Base-by-base conservation (phyloP, 2,329 filamentous ascomycete species). In the Talaromyces sp. region DNA sequence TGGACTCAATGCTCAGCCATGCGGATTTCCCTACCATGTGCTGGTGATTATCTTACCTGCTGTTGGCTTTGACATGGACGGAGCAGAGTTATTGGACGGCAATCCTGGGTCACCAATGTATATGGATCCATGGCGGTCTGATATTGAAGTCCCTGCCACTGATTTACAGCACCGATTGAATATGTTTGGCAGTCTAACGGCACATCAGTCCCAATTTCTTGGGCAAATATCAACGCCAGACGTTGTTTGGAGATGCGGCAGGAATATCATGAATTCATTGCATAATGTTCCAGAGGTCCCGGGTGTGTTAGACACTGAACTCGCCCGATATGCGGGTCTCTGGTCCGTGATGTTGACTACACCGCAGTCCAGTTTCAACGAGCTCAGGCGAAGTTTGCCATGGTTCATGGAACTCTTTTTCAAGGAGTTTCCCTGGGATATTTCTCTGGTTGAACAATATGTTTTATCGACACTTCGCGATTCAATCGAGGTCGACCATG, bases 11-110 rank as follows among this genome's bases (percentile, higher is more conserved):
- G 90, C 92, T 0, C 84, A 85, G 35, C 91, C 89, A 56, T 93
- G 89, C 64, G 86, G 88, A 43, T 89, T 93, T 66, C 91, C 93
- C 3, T 89, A 85, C 63, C 91, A 97, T 69, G 89, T 96, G 13
- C 88, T 96, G 68, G 89, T 85, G 17, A 85, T 95, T 54, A 84
- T 97, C 11, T 79, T 83, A 53, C 82, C 88, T 5, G 80, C 81
- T 0, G 69, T 76, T 0, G 84, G 84, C 2, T 71, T 82, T 64
- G 84, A 85, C 33, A 73, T 91, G 52, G 83, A 91, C 67, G 84
- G 73, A 56, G 46, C 62, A 45, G 57, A 72, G 11, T 58, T 53
- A 15, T 43, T 39, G 19, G 52, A 58, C 28, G 55, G 57, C 13
- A 58, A 41, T 21, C 71, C 71, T 7, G 78, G 81, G 59, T 36